These are phyloP conservation scores for Suillus subluteus DNA, from an alignment of 768 basidiomycete species.

Conservation along the genomic window DNA sequence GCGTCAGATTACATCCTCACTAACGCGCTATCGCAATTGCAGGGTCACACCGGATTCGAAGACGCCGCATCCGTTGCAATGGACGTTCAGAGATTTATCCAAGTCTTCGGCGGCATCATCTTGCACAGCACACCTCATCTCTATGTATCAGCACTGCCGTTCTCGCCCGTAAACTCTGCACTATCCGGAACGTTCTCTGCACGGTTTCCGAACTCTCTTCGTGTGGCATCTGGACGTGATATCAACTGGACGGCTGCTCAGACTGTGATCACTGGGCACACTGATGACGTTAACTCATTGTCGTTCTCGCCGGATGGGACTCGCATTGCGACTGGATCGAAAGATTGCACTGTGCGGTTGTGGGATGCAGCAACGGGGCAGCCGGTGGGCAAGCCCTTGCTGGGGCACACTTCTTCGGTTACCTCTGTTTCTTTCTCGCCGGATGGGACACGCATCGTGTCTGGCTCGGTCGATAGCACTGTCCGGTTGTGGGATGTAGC, in stretches of 20 bases:
- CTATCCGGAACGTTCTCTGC: not conserved
- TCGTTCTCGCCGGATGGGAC: not conserved
- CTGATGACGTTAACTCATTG: accelerated
- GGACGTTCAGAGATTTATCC: conserved; percentile 1
- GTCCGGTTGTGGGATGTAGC: not conserved
- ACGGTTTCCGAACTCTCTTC: not conserved
- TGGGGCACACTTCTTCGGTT: not conserved
- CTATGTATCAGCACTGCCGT: not conserved
- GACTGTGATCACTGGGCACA: not conserved
- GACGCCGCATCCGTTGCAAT: not conserved
- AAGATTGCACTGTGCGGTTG: not conserved
- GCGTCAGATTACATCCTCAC: not conserved
- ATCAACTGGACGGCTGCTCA: not conserved
- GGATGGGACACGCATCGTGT: conserved; percentile 3
- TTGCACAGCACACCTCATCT: not conserved
- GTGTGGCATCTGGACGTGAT: not conserved
- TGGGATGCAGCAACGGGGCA: not conserved
- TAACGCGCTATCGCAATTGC: not conserved
- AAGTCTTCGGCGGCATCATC: not conserved
- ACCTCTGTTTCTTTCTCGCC: not conserved
- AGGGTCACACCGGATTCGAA: not conserved
- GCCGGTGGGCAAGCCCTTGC: not conserved
- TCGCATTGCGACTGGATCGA: not conserved
- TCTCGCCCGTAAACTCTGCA: not conserved
- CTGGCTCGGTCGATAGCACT: not conserved